Evolutionary conservation across 805 yeast genomes (phyloP), one percentile per base, ranked within the genome.

Genomic region (Wickerhamomyces silvicola): DNA sequence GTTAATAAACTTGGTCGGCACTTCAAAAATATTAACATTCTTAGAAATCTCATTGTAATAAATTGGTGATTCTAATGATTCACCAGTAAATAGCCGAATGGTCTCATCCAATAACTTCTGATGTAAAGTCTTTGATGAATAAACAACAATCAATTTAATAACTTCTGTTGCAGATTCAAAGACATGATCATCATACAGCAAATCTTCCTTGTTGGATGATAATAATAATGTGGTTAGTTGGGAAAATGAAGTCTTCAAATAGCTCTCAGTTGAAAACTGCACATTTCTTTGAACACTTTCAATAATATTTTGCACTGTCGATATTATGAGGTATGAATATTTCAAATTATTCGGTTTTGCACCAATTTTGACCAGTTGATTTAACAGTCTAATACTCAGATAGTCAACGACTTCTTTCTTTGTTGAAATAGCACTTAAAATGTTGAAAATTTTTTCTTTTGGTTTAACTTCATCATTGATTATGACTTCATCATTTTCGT

Each of bases 81-180:
- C 26, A 3, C 39, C 41, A 6, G 63, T 39, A 35, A 78, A 75
- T 4, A 64, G 21, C 0, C 40, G 33, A 10, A 57, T 44, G 17
- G 64, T 55, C 10, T 63, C 64, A 24, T 62, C 49, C 7, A 75
- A 40, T 7, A 76, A 49, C 1, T 40, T 41, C 40, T 70, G 75
- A 42, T 80, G 85, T 13, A 30, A 25, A 2, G 36, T 18, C 19
- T 42, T 47, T 6, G 50, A 28, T 6, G 57, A 46, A 24, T 53
- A 59, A n/a, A 60, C 42, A 27, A 56, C 53, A 6, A 60, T 39
- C 28, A 60, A 46, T 34, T 57, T 64, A 12, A 60, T 24, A 6
- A 62, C 46, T 35, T 61, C 62, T 1, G 66, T 51, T 3, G 41
- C 33, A 17, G 42, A 28, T 36, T 54, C 60, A 30, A 56, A 26